These are phyloP conservation scores for Trypethelium eluteriae DNA, from an alignment of 495 filamentous ascomycete species.

Conservation along the genomic window DNA sequence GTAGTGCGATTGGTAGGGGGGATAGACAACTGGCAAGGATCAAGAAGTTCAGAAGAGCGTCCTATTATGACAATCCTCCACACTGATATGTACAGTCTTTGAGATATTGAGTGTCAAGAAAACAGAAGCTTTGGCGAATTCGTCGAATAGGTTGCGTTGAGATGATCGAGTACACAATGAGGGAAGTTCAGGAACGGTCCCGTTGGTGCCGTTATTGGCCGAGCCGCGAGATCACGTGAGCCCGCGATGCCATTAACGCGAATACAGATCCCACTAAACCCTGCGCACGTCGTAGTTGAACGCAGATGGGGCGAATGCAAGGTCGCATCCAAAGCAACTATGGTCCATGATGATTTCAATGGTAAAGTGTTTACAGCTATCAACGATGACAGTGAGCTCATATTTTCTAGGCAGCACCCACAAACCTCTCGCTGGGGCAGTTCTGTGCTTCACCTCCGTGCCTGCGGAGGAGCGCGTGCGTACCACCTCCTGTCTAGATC, in stretches of 20 bases:
- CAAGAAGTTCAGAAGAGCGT: no score
- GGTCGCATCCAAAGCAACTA: not conserved
- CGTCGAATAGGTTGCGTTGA: not conserved
- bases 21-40: no score
- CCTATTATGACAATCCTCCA: no score
- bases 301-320: no score
- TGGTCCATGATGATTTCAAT: conserved; percentile 6
- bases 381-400: not conserved
- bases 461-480: conserved; percentile 71
- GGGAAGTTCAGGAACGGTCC: not conserved
- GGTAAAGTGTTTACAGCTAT: not conserved
- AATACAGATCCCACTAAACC: not conserved
- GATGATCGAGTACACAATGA: not conserved
- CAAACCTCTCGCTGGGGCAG: conserved; percentile 64
- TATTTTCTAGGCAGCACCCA: conserved; percentile 22
- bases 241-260: not conserved
- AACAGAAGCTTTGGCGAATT: not conserved
- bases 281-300: no score
- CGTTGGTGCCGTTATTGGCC: no score
- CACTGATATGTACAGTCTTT: no score
- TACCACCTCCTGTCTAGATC: conserved; percentile 19
- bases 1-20: no score
- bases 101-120: not conserved
- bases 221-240: conserved; percentile 3
- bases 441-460: conserved; percentile 89